phyloP scores from a whole-genome alignment of 495 filamentous ascomycete species.

The Neurospora sp. region DNA sequence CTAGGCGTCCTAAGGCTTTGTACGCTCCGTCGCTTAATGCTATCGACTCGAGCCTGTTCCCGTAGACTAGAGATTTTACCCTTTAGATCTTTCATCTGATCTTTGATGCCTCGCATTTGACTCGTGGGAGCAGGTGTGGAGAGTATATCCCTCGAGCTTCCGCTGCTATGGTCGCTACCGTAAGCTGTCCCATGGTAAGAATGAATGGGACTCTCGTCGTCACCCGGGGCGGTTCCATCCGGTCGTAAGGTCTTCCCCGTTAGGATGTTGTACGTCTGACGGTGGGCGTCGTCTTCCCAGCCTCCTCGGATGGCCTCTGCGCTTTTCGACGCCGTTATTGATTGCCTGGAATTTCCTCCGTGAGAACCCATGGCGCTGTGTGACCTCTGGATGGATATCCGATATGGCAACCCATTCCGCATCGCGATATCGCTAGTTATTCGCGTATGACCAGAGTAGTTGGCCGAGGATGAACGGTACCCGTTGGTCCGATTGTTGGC shows the following conservation, averaged over 20 bases:
- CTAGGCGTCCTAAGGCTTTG: constrained; percentile 78
- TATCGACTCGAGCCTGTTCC: constrained; percentile 74
- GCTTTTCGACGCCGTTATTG: constrained; percentile 27
- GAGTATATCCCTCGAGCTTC: constrained; percentile 22
- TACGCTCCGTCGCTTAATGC: constrained; percentile 68
- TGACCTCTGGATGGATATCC: constrained; percentile 28
- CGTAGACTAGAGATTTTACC: constrained; percentile 82
- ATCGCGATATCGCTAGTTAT: constrained; percentile 37
- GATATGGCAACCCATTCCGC: constrained; percentile 25
- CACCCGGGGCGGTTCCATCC: constrained; percentile 6
- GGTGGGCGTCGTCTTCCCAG: constrained; percentile 9
- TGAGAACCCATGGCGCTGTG: constrained; percentile 40
- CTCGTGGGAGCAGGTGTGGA: constrained; percentile 47
- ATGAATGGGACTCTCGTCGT: constrained; percentile 4
- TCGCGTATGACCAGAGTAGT: constrained; percentile 25
- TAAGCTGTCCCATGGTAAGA: constrained; percentile 1
- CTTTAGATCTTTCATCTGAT: constrained; percentile 89
- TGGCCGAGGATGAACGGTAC: constrained; percentile 5
- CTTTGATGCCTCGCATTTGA: constrained; percentile 74
- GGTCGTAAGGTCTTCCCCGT: background rate
- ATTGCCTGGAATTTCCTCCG: constrained; percentile 35
- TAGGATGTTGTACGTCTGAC: constrained; percentile 9
- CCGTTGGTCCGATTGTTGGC: constrained; percentile 17
- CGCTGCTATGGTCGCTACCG: constrained; percentile 10
- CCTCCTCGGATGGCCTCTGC: constrained; percentile 24